Evolutionary conservation across 305 asterid species (phyloP), one percentile per base, ranked within the genome.

Genomic region (Lippia alba): DNA sequence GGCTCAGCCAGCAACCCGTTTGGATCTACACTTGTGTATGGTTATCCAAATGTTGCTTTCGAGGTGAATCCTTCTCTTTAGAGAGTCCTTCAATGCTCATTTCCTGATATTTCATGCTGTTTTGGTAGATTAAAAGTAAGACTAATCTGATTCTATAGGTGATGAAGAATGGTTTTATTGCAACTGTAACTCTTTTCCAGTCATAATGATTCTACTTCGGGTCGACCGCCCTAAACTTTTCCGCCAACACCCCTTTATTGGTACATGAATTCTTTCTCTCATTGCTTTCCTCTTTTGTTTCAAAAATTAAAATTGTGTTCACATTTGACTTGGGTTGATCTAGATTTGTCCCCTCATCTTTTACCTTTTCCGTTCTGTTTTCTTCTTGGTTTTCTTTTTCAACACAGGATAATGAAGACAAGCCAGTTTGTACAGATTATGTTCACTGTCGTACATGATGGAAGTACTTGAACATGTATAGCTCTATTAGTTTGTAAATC

Each of bases 21-120:
- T 66, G 97, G 98, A 67, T 87, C 97, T 39, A 93, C 98, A 61
- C 84, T 91, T 79, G 98, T 93, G 3, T 93, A 91, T 77, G 98
- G 97, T 44, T 93, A 91, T 80, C 98, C 85, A 69, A 85, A 93
- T 75, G 79, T 82, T 72, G 98, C 98, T 68, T 86, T 93, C 8
- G 97, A 93, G 98, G 98, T 92, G 73, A 78, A 40, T 34, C 41
- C 9, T 5, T 30, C 49, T 34, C 61, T 56, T 33, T 16, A 12
- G 17, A 14, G 41, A 9, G 8, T 70, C 44, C n/a, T 14, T 51
- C 39, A 6, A 4, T 36, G 6, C 8, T 41, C 15, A 17, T 17
- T 19, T 17, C 40, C 19, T 53, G 10, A 6, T 51, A 46, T 39
- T 61, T n/a, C 61, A 8, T 16, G 6, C 17, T 45, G 14, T 61